phyloP scores from a whole-genome alignment of 2,329 filamentous ascomycete genomes.

The Pyrenochaeta sp. region DNA sequence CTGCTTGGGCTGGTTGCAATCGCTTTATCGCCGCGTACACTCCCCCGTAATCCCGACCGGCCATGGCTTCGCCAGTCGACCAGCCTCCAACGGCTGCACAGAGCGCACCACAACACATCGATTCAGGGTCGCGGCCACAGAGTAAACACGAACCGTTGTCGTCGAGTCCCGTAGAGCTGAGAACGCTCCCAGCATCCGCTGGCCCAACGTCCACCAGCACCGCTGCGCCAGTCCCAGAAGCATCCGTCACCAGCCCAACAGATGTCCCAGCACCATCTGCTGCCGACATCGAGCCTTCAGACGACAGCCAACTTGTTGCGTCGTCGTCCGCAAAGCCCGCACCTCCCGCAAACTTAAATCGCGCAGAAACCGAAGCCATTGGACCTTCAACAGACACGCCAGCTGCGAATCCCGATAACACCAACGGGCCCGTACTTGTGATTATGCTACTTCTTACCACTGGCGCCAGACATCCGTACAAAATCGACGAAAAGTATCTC shows the following conservation, averaged over 20 bases:
- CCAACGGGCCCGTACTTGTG: conserved; percentile 60
- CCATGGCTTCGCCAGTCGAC: conserved; percentile 42
- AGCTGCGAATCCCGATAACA: conserved; percentile 47
- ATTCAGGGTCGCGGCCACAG: conserved; percentile 28
- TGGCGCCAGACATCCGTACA: conserved; percentile 86
- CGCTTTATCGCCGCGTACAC: conserved; percentile 25
- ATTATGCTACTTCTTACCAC: conserved; percentile 86
- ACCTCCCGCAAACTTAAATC: conserved; percentile 39
- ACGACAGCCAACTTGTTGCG: conserved; percentile 17
- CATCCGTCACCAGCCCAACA: conserved; percentile 20
- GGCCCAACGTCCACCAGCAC: conserved; percentile 23
- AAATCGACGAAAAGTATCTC: conserved; percentile 86
- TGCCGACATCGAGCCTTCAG: conserved; percentile 16
- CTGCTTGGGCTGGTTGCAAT: conserved; percentile 26
- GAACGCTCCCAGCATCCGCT: conserved; percentile 34
- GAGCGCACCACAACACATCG: conserved; percentile 28
- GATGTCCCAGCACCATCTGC: conserved; percentile 15
- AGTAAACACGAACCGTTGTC: conserved; percentile 30
- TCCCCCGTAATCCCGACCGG: conserved; percentile 26
- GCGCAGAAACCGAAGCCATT: conserved; percentile 55
- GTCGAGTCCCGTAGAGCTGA: conserved; percentile 46
- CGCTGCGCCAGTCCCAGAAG: conserved; percentile 21
- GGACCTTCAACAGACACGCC: conserved; percentile 57
- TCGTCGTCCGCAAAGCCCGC: conserved; percentile 28
- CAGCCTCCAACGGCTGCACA: conserved; percentile 34